Evolutionary conservation across 2,329 filamentous ascomycete genomes (phyloP), one percentile per base, ranked within the genome.

Genomic region (Trichoderma citrinoviride): DNA sequence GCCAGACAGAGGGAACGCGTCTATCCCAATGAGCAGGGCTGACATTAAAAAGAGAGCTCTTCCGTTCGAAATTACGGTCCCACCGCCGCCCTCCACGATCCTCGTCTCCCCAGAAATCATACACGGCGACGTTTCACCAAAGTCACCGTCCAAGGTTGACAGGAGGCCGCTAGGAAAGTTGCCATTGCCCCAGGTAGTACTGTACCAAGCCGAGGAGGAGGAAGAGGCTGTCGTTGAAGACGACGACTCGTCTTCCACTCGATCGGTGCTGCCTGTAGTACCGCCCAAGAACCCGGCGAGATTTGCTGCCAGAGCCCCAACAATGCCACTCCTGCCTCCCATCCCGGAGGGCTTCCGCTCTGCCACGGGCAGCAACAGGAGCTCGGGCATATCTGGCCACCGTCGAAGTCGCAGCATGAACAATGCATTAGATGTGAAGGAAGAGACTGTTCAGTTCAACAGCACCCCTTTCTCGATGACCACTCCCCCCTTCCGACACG

Each of bases 401-500:
- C 55, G 21, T 25, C 62, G 57, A 5, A 65, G 58, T 25, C 54
- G 56, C 3, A 67, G 63, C 14, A 65, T 74, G 25, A 68, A 67
- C n/a, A 69, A 73, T 15, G 71, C 73, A 4, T 75, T 77, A 17
- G 74, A 77, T 12, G 33, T 49, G 5, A 64, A 57, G 8, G 79
- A 81, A 2, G 81, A 83, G 41, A 80, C 78, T 63, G 71, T 85
- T 41, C 83, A 80, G 68, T 75, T 83, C 53, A 75, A 75, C 61
- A 82, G 78, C 55, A 83, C 83, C 0, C 78, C 80, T 0, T 85
- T 77, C 67, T 84, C 83, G 0, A 64, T 82, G 27, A 83, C 78
- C 0, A 79, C 77, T 19, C 83, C 84, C 0, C 71, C 72, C 2
- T 84, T 85, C 70, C 78, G 77, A 7, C 86, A 88, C 67, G 86